A percentile compares a stretch with the other conserved stretches of the same genome.
Evolutionary conservation across 306 rosid genomes (phyloP).

Genomic region (Biancaea sappan): DNA sequence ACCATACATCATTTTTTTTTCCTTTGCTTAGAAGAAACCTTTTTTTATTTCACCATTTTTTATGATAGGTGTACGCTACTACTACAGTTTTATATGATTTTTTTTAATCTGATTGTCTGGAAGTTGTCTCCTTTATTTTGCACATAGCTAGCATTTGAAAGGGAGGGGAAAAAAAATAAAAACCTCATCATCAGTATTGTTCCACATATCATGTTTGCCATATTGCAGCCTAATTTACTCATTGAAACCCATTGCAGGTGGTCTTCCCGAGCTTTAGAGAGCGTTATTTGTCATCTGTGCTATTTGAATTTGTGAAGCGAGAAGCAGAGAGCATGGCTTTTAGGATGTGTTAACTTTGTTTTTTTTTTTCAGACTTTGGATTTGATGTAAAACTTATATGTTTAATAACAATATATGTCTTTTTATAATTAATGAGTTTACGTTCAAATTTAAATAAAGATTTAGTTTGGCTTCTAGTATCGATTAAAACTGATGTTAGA

Average conservation of each 20-base stretch:
- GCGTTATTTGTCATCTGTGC: slow-evolving; percentile 75
- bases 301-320: slow-evolving; percentile 57
- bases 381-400: too few species aligned
- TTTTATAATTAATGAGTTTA: too few species aligned
- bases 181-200: not conserved
- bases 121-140: not conserved
- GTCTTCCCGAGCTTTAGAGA: slow-evolving; percentile 92
- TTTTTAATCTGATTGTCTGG: too few species aligned
- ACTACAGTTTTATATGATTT: not conserved
- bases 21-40: not conserved
- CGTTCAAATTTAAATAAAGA: too few species aligned
- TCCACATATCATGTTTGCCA: not conserved
- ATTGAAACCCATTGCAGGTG: slow-evolving; percentile 44
- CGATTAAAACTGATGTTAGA: too few species aligned
- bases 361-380: too few species aligned
- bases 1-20: not conserved
- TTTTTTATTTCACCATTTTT: not conserved
- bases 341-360: too few species aligned
- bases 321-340: slow-evolving; percentile 59
- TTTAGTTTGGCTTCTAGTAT: too few species aligned
- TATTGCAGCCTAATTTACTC: slow-evolving; percentile 11
- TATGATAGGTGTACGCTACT: not conserved
- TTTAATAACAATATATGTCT: too few species aligned
- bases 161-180: not conserved
- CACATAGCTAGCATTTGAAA: not conserved